phyloP scores from a whole-genome alignment of 1,284 basidiomycete species.

The Gymnopus androsaceus region DNA sequence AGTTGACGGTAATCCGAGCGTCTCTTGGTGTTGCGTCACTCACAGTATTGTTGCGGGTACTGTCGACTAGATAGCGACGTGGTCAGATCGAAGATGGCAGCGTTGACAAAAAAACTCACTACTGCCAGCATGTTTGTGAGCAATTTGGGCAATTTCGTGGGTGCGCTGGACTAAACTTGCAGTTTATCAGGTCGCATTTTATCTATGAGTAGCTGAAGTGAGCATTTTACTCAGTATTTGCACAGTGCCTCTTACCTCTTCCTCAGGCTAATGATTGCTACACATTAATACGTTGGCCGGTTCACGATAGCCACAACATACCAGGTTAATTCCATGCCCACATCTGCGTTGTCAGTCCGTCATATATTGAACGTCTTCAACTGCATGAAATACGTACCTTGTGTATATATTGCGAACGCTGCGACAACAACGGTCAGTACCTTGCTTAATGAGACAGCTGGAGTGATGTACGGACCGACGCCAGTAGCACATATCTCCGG shows the following conservation, averaged over 20 bases:
- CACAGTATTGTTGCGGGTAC: slow-evolving; percentile 69
- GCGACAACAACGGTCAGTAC: slow-evolving; percentile 13
- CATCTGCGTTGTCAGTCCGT: slow-evolving; percentile 44
- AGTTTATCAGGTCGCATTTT: slow-evolving; percentile 57
- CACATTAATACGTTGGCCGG: not conserved
- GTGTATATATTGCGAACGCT: slow-evolving; percentile 57
- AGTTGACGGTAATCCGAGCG: slow-evolving; percentile 7
- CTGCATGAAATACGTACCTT: slow-evolving; percentile 33
- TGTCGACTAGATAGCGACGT: slow-evolving; percentile 48
- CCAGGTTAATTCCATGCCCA: slow-evolving; percentile 57
- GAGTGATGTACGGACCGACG: slow-evolving; percentile 37
- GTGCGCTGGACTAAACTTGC: slow-evolving; percentile 68
- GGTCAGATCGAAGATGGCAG: not conserved
- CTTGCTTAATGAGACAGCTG: not conserved
- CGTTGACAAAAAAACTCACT: slow-evolving; percentile 46
- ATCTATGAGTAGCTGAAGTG: slow-evolving; percentile 44
- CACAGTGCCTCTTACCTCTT: slow-evolving; percentile 48
- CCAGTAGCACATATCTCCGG: slow-evolving; percentile 46
- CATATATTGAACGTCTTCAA: slow-evolving; percentile 8
- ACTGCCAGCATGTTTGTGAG: slow-evolving; percentile 67
- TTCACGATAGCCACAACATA: slow-evolving; percentile 32
- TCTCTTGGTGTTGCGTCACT: slow-evolving; percentile 10
- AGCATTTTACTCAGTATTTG: not conserved
- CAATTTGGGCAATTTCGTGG: slow-evolving; percentile 56
- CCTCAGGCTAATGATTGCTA: slow-evolving; percentile 50